These are phyloP conservation scores for Verticillium nonalfalfae DNA, from an alignment of 2,329 filamentous ascomycete species.

Conservation along the genomic window DNA sequence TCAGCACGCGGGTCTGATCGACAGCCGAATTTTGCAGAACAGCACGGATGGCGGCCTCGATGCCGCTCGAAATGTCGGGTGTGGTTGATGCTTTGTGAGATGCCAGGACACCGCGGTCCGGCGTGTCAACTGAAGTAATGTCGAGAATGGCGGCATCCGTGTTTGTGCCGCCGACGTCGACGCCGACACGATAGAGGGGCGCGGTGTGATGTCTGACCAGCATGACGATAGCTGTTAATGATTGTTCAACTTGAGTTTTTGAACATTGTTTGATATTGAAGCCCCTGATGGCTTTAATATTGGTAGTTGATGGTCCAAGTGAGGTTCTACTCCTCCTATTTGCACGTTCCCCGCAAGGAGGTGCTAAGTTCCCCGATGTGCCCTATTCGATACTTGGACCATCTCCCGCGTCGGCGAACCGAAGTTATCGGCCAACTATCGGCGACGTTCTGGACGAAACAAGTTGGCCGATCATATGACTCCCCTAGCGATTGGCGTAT, in stretches of 20 bases:
- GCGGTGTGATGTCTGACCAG: slow-evolving; percentile 14
- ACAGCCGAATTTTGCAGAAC: slow-evolving; percentile 31
- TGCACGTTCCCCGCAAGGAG: neutral
- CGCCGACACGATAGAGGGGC: slow-evolving; percentile 36
- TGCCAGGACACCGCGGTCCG: slow-evolving; percentile 33
- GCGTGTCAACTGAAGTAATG: slow-evolving; percentile 23
- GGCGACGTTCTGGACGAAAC: too few species aligned
- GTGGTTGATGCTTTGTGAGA: slow-evolving; percentile 44
- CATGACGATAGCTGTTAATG: neutral
- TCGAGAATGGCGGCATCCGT: slow-evolving; percentile 39
- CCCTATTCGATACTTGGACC: neutral
- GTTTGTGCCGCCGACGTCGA: slow-evolving; percentile 33
- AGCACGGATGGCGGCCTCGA: slow-evolving; percentile 35
- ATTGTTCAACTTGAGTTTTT: neutral
- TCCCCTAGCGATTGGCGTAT: neutral
- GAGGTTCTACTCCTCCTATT: too few species aligned
- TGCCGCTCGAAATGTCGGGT: slow-evolving; percentile 39
- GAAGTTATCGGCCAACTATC: neutral
- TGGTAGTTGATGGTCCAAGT: neutral
- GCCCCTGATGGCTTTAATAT: neutral
- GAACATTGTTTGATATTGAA: neutral
- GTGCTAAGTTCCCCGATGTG: neutral
- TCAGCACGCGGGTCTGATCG: slow-evolving; percentile 30
- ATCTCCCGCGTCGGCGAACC: neutral
- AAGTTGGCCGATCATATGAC: slow-evolving; percentile 1